phyloP scores from a whole-genome alignment of 2,329 filamentous ascomycete genomes.

The Diaporthe ilicicola region DNA sequence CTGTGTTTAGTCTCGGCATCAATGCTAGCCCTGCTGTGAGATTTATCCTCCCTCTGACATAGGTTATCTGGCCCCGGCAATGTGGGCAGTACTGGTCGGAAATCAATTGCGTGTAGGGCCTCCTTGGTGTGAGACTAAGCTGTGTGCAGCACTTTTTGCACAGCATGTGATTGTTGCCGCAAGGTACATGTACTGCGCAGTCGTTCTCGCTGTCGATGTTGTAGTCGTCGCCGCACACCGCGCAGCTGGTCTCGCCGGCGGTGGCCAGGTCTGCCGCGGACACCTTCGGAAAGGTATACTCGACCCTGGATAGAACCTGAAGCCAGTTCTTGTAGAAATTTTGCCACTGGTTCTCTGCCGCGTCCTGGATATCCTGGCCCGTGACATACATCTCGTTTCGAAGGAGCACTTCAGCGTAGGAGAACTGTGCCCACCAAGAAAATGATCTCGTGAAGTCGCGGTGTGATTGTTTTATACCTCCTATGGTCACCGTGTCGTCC shows the following conservation, averaged over 20 bases:
- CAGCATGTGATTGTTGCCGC: background rate
- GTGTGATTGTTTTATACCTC: background rate
- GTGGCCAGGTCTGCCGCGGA: background rate
- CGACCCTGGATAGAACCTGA: background rate
- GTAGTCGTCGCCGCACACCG: background rate
- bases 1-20: background rate
- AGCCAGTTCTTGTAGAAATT: background rate
- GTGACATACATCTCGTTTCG: background rate
- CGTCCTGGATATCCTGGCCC: fast-evolving
- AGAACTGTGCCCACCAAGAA: background rate
- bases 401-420: background rate
- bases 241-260: background rate
- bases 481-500: background rate
- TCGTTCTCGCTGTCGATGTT: background rate
- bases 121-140: background rate
- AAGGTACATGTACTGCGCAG: background rate
- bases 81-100: background rate
- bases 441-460: background rate
- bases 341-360: background rate
- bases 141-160: background rate
- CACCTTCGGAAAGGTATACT: background rate
- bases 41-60: fast-evolving
- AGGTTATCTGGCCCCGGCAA: background rate
- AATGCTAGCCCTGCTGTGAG: background rate
- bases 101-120: background rate